Evolutionary conservation across 495 filamentous ascomycete genomes (phyloP).

Genomic region (Lasiosphaeriaceae sp.): DNA sequence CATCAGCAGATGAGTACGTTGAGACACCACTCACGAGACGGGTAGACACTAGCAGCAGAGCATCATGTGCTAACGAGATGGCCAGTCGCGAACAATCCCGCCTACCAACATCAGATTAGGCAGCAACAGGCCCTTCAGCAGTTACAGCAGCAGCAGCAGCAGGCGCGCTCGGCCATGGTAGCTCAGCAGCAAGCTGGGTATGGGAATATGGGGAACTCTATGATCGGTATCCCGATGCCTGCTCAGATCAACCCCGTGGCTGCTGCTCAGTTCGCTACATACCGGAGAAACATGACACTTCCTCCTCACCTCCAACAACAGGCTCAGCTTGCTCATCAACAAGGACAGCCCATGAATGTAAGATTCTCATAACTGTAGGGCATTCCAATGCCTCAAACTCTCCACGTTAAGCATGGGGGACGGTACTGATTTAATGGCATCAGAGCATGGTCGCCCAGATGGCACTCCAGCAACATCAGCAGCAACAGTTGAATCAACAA

Average conservation of each 20-base stretch:
- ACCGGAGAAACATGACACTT: slow-evolving; percentile 30
- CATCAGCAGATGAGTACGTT: slow-evolving; percentile 47
- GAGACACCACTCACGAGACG: too few relatives aligned
- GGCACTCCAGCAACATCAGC: slow-evolving; percentile 28
- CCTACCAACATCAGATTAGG: slow-evolving; percentile 49
- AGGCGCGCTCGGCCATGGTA: slow-evolving; percentile 42
- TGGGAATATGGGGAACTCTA: slow-evolving; percentile 42
- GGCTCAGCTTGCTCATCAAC: slow-evolving; percentile 35
- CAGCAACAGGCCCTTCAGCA: slow-evolving; percentile 35
- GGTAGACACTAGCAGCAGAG: too few relatives aligned
- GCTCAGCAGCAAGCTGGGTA: slow-evolving; percentile 46
- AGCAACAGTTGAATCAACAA: slow-evolving; percentile 41
- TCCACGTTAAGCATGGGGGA: not conserved
- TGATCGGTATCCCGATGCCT: slow-evolving; percentile 57
- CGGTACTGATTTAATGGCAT: slow-evolving; percentile 17
- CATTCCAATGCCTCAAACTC: not conserved
- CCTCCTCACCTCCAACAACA: slow-evolving; percentile 45
- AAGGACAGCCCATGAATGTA: slow-evolving; percentile 43
- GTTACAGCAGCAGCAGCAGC: slow-evolving; percentile 44
- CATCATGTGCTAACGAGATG: slow-evolving; percentile 4
- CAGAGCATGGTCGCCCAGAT: slow-evolving; percentile 24
- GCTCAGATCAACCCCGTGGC: slow-evolving; percentile 28
- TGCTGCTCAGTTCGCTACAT: slow-evolving; percentile 22
- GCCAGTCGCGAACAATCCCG: slow-evolving; percentile 49
- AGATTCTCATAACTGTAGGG: not conserved